Base-by-base conservation (phyloP, 2,329 filamentous ascomycete species). In the Rhexocercosporidium sp. region DNA sequence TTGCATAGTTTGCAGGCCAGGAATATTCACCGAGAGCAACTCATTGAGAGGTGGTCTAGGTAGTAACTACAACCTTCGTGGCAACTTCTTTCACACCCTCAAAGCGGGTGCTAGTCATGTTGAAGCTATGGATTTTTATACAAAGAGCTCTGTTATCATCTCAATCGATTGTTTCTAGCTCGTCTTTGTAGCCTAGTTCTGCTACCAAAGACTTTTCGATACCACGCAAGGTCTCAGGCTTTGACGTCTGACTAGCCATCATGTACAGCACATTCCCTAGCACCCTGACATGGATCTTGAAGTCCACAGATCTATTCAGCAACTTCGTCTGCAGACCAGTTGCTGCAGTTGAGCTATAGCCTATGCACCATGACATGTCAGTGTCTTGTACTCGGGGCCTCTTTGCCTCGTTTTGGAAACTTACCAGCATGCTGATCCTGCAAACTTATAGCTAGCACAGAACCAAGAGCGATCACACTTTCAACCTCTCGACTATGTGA, bases 391-490 rank as follows among this genome's bases (percentile, higher is more conserved):
- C 20, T 18, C 22, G n/a, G n/a, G 7, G 37, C 18, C 22, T 11
- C 20, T 8, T n/a, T 41, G 41, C 5, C 3, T 4, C 5, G 29
- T 25, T 14, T 41, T 18, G 11, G 16, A 29, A 14, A 59, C 71
- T 64, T 66, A 74, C 73, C 70, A 0, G 84, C 83, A 0, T 78
- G 71, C 31, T 79, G 78, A 0, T 82, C 81, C 3, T 77, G 75
- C 63, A 88, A 73, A 29, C 82, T 82, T 44, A 96, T 88, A 0
- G 90, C 90, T 12, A 96, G 81, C 0, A 96, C 90, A 2, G 87
- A 91, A 0, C 93, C 93, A 0, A 96, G 79, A 0, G 92, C 90
- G 81, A 92, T 92, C 0, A 91, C 87, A 8, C 89, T 87, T 2
- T 87, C 82, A 0, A 96, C 87, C 0, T 81, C 78, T 0, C 79